These are phyloP conservation scores for Rhizopogon rudus DNA, from an alignment of 768 basidiomycete genomes.

Conservation along the genomic window DNA sequence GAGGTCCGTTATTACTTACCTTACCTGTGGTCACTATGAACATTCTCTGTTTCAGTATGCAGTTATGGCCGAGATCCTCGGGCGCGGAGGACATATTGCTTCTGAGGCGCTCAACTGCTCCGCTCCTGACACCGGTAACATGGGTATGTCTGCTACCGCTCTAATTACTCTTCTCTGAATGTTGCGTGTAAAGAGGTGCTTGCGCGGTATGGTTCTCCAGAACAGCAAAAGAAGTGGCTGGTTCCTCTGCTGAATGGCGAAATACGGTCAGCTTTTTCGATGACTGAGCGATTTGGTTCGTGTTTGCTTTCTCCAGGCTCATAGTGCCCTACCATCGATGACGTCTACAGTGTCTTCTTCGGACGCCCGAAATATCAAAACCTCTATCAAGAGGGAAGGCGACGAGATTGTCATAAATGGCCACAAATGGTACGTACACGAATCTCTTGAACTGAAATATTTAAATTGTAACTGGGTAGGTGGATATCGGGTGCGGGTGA, in stretches of 20 bases:
- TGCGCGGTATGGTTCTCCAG: constrained; percentile 87
- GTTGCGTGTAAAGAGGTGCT: constrained; percentile 70
- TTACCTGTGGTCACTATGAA: neutral
- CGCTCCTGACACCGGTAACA: constrained; percentile 97
- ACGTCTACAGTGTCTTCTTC: constrained; percentile 67
- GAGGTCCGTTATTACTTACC: constrained; percentile 51
- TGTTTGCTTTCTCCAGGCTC: constrained; percentile 3
- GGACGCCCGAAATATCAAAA: constrained; percentile 93
- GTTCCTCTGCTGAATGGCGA: constrained; percentile 84
- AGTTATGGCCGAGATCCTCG: constrained; percentile 95
- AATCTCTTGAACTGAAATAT: constrained; percentile 5
- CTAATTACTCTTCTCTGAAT: neutral
- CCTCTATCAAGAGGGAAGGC: constrained; percentile 79
- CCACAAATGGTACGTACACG: constrained; percentile 76
- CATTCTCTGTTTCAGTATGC: constrained; percentile 59
- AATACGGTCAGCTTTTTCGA: constrained; percentile 91
- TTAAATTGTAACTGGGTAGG: constrained; percentile 37
- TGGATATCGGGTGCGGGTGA: constrained; percentile 98
- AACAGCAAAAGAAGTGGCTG: constrained; percentile 90
- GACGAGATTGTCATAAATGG: constrained; percentile 91
- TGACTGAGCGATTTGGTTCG: constrained; percentile 92
- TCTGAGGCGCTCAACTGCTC: constrained; percentile 91
- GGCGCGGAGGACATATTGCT: constrained; percentile 75
- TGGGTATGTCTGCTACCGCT: constrained; percentile 53
- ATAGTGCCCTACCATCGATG: constrained; percentile 7